phyloP scores from a whole-genome alignment of 2,329 filamentous ascomycete genomes.

The Coniochaeta sp. region DNA sequence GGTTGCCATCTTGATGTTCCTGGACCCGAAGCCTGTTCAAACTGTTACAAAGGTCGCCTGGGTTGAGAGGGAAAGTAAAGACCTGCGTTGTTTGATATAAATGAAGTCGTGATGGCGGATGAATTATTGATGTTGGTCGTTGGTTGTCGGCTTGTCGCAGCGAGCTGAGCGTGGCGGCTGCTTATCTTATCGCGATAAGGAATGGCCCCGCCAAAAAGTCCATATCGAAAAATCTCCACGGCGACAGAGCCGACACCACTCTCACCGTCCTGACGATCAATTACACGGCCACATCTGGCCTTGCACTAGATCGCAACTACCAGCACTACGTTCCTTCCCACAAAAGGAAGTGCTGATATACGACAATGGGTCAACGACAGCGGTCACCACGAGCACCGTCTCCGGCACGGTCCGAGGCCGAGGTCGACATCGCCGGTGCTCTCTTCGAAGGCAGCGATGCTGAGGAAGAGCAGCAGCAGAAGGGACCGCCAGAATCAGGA shows the following conservation, averaged over 20 bases:
- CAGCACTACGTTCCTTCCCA: neutral
- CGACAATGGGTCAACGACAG: neutral
- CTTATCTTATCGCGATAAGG: neutral
- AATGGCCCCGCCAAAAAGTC: slow-evolving; percentile 1
- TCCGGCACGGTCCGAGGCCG: slow-evolving; percentile 79
- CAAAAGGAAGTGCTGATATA: neutral
- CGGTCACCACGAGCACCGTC: slow-evolving; percentile 48
- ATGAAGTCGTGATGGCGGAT: neutral
- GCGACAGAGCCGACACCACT: neutral
- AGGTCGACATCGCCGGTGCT: slow-evolving; percentile 80
- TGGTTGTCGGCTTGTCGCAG: neutral
- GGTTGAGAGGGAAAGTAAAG: no score
- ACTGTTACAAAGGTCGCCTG: no score
- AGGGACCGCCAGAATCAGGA: slow-evolving; percentile 19
- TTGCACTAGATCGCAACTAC: neutral
- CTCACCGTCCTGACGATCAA: neutral
- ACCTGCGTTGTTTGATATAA: neutral
- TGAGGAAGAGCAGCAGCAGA: slow-evolving; percentile 27
- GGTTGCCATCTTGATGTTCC: slow-evolving; percentile 15
- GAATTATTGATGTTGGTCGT: neutral
- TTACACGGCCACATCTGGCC: neutral
- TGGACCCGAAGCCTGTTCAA: neutral
- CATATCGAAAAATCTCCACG: slow-evolving; percentile 1
- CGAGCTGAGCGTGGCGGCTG: neutral
- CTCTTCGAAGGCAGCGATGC: slow-evolving; percentile 49